Percentiles rank a stretch among this genome's conserved stretches.
These are phyloP conservation scores for Nemania sp. DNA, from an alignment of 2,329 filamentous ascomycete genomes.

Conservation along the genomic window DNA sequence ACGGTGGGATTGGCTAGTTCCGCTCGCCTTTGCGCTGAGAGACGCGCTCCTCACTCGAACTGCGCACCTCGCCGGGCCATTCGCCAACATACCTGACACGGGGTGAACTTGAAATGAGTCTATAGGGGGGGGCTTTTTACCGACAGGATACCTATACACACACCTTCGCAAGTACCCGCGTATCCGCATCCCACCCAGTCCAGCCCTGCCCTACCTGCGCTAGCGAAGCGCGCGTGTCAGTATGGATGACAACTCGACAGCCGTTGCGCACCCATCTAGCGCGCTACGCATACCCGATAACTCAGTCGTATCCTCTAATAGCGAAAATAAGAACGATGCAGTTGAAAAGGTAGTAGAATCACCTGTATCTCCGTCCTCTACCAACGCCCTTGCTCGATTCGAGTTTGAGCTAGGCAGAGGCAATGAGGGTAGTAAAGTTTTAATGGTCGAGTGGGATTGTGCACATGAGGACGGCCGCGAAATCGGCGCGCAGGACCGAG, in stretches of 20 bases:
- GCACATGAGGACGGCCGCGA: constrained; percentile 63
- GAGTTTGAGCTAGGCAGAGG: constrained; percentile 84
- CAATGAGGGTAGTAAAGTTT: constrained; percentile 87
- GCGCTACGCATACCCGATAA: constrained; percentile 41
- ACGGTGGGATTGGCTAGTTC: constrained; percentile 32
- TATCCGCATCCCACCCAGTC: constrained; percentile 36
- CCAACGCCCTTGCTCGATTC: constrained; percentile 79
- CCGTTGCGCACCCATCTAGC: constrained; percentile 36
- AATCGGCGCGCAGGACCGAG: constrained; percentile 35
- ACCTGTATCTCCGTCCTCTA: constrained; percentile 60
- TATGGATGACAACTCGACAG: constrained; percentile 36
- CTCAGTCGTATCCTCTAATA: constrained; percentile 24
- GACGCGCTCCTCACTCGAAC: constrained; percentile 44
- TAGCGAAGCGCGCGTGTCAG: constrained; percentile 38
- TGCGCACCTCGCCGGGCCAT: constrained; percentile 30
- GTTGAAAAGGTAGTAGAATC: constrained; percentile 54
- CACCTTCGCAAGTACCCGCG: constrained; percentile 27
- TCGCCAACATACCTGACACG: constrained; percentile 36
- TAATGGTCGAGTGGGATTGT: constrained; percentile 86
- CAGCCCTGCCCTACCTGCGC: constrained; percentile 27
- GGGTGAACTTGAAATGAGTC: constrained; percentile 40
- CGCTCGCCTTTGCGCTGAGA: constrained; percentile 42
- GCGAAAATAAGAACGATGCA: constrained; percentile 18
- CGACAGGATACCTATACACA: constrained; percentile 36
- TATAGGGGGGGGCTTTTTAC: constrained; percentile 39